Percentiles rank a stretch among this genome's conserved stretches.
Evolutionary conservation across 2,329 filamentous ascomycete species (phyloP).

Genomic region (Podosphaera leucotricha): DNA sequence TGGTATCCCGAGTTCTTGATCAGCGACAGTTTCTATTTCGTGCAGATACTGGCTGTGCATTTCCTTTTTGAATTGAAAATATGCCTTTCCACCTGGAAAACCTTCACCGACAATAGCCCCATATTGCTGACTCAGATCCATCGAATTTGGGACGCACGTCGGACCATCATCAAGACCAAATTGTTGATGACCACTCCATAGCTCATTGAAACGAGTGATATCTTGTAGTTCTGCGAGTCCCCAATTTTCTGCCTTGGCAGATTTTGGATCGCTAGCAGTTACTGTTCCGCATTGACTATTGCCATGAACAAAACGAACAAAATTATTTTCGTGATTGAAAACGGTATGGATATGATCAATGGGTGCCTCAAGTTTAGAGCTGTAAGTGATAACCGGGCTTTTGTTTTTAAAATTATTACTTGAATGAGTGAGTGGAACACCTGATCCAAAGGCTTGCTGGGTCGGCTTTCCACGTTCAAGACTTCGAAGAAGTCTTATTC

Average conservation of each 20-base stretch:
- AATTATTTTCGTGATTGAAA: constrained; percentile 50
- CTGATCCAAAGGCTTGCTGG: constrained; percentile 22
- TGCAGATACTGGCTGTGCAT: constrained; percentile 53
- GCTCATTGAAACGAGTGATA: constrained; percentile 56
- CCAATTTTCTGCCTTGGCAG: constrained; percentile 59
- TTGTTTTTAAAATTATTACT: constrained; percentile 30
- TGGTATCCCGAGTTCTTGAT: constrained; percentile 51
- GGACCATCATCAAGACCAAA: constrained; percentile 63
- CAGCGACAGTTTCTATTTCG: constrained; percentile 32
- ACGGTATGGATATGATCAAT: constrained; percentile 60
- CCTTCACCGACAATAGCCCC: constrained; percentile 73
- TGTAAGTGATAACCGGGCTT: constrained; percentile 61
- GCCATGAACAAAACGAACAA: constrained; percentile 63
- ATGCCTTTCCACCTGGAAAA: constrained; percentile 57
- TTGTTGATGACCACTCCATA: constrained; percentile 46
- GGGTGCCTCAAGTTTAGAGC: constrained; percentile 56
- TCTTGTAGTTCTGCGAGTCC: constrained; percentile 52
- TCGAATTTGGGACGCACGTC: constrained; percentile 57
- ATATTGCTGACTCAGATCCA: constrained; percentile 74
- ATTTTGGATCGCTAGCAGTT: constrained; percentile 60
- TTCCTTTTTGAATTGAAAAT: constrained; percentile 53
- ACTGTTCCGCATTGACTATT: constrained; percentile 54
- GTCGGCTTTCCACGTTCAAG: constrained; percentile 60
- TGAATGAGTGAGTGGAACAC: constrained; percentile 27
- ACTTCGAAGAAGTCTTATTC: constrained; percentile 63